Base-by-base conservation (phyloP, 2,329 filamentous ascomycete genomes). In the Talaromyces albobiverticillius region DNA sequence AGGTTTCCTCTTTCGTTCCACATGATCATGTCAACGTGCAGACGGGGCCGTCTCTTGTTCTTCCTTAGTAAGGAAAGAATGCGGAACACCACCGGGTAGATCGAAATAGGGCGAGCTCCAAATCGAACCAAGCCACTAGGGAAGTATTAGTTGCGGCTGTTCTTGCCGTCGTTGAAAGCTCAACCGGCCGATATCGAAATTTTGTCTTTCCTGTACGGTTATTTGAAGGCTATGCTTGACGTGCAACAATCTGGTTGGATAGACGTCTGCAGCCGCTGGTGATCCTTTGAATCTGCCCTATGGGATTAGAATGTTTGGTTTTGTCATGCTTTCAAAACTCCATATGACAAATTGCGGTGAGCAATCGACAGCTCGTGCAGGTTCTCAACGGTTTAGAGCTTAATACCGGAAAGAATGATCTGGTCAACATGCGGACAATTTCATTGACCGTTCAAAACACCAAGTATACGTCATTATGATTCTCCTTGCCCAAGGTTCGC, bases 161-260 rank as follows among this genome's bases (percentile, higher is more conserved):
- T 50, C 13, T 50, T 50, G 38, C 36, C 36, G 36, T 50, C 22
- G 26, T 29, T 29, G 5, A 5, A 29, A 29, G 5, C 26, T 29
- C 26, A 29, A 29, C 26, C 26, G 26, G 26, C 10, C 26, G 10
- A 29, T 29, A 29, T 29, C 26, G 10, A 29, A 29, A 29, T 29
- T 10, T 10, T 29, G 26, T 29, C 26, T 29, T 29, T 29, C 10
- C 26, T 29, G 26, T 29, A 29, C 26, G 26, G n/a, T 29, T 29
- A 29, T 50, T 50, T 18, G 22, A 13, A 25, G 20, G 38, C 5
- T 9, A 18, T 40, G 36, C 36, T 51, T 31, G 48, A 51, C 48
- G 48, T 51, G 48, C 48, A 34, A 51, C 38, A 25, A 34, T 16
- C 26, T 51, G 38, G 48, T 51, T 51, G 48, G 48, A 18, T 8